These are phyloP conservation scores for Cladorrhinum sp. DNA, from an alignment of 2,329 filamentous ascomycete species.

Conservation along the genomic window DNA sequence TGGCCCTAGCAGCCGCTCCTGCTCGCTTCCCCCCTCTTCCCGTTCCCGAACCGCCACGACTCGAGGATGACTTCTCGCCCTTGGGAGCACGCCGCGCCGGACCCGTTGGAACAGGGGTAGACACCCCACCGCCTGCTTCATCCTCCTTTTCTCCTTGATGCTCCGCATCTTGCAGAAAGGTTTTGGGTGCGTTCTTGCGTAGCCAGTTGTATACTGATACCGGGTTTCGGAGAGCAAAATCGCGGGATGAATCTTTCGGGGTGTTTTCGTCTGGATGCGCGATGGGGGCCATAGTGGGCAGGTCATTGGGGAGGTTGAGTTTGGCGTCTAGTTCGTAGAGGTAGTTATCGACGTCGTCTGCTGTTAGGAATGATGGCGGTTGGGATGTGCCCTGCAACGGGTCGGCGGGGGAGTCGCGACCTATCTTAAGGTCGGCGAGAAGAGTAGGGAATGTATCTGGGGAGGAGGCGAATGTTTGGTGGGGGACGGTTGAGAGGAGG, in stretches of 20 bases:
- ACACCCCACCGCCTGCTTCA: constrained; percentile 9
- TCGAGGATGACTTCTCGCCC: constrained; percentile 25
- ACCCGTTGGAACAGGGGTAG: constrained; percentile 11
- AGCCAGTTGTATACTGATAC: constrained; percentile 97
- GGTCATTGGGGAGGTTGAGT: constrained; percentile 40
- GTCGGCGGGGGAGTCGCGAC: constrained; percentile 39
- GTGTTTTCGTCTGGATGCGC: constrained; percentile 40
- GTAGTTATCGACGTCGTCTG: constrained; percentile 72
- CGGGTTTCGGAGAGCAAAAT: constrained; percentile 68
- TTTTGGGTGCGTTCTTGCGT: constrained; percentile 75
- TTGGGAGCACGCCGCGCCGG: constrained; percentile 32
- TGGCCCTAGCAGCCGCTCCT: background rate
- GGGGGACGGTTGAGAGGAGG: constrained; percentile 52
- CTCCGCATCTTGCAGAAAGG: constrained; percentile 77
- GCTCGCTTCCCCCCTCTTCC: constrained; percentile 12
- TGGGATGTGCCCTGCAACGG: constrained; percentile 50
- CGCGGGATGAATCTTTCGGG: constrained; percentile 40
- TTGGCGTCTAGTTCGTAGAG: constrained; percentile 60
- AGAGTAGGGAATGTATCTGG: constrained; percentile 61
- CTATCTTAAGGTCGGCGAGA: constrained; percentile 46
- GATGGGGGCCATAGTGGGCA: constrained; percentile 50
- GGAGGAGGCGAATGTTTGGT: constrained; percentile 50
- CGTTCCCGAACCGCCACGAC: constrained; percentile 8
- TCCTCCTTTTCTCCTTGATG: constrained; percentile 39
- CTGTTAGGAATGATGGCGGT: constrained; percentile 64